These are phyloP conservation scores for Cyclotella distinguenda DNA, from an alignment of 108 stramenopile genomes.

Conservation along the genomic window DNA sequence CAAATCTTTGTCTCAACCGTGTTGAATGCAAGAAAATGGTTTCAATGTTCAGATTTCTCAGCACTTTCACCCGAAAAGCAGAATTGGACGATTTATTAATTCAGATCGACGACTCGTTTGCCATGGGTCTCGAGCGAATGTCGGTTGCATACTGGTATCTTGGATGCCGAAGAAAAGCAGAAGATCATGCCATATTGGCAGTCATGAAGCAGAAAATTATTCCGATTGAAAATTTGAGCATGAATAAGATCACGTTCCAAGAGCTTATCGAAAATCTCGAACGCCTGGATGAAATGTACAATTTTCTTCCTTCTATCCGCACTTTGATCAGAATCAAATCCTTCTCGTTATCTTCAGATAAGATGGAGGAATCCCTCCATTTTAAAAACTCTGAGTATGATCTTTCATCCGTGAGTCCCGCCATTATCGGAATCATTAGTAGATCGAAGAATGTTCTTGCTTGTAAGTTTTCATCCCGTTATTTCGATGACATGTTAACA, in stretches of 20 bases:
- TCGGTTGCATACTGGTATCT: slow-evolving; percentile 23
- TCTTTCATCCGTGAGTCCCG: background rate
- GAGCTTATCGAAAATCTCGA: slow-evolving; percentile 23
- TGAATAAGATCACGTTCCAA: slow-evolving; percentile 22
- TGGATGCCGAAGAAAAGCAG: slow-evolving; percentile 43
- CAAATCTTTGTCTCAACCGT: slow-evolving; percentile 17
- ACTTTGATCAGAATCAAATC: slow-evolving; percentile 33
- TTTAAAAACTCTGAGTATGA: slow-evolving; percentile 11
- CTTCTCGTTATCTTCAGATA: slow-evolving; percentile 33
- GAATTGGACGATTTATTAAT: slow-evolving; percentile 17
- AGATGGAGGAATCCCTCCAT: slow-evolving; percentile 14
- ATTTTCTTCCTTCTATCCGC: slow-evolving; percentile 23
- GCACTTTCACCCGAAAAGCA: background rate
- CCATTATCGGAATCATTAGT: slow-evolving; percentile 7
- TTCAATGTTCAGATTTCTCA: slow-evolving; percentile 1
- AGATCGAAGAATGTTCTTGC: slow-evolving; percentile 23
- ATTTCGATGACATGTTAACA: background rate
- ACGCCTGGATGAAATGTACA: slow-evolving; percentile 13
- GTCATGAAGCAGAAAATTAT: slow-evolving; percentile 27
- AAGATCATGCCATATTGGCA: slow-evolving; percentile 37
- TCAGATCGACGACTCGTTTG: slow-evolving; percentile 26
- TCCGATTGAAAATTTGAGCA: slow-evolving; percentile 1
- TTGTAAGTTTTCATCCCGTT: slow-evolving; percentile 15
- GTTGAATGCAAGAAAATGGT: slow-evolving; percentile 16
- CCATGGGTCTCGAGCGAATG: slow-evolving; percentile 24